These are phyloP conservation scores for Pinus tabuliformis DNA, from an alignment of 75 land plant species.

Conservation along the genomic window DNA sequence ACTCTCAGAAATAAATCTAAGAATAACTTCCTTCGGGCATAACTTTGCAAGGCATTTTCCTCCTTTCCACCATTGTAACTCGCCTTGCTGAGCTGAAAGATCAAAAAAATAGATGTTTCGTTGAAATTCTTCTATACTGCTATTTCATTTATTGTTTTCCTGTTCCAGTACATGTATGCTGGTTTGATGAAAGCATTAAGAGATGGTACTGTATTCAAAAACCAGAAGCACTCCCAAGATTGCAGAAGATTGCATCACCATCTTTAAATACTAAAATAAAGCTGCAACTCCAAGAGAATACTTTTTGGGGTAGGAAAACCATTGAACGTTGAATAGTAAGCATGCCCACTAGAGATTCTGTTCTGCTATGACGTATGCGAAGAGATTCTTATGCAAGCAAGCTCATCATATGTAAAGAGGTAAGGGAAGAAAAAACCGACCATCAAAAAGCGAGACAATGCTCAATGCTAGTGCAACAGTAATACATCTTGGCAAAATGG, in stretches of 20 bases:
- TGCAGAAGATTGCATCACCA: not conserved
- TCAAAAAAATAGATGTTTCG: not conserved
- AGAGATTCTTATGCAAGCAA: not conserved
- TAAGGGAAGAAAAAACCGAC: conserved; percentile 27
- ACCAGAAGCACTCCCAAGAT: not conserved
- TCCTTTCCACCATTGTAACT: too few relatives aligned
- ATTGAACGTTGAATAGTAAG: not conserved
- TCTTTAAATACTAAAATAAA: not conserved
- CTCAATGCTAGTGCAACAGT: conserved; percentile 97
- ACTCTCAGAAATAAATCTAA: too few relatives aligned
- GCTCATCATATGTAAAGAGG: not conserved
- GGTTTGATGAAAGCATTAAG: not conserved
- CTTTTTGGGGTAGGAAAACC: not conserved
- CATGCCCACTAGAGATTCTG: too few relatives aligned
- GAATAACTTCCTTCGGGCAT: too few relatives aligned
- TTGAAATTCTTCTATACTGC: not conserved
- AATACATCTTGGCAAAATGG: conserved; percentile 92
- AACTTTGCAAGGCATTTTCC: too few relatives aligned
- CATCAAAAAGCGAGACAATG: conserved; percentile 89
- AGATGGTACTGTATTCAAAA: not conserved
- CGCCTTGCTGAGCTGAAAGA: not conserved
- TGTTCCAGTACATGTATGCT: not conserved
- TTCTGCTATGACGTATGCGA: not conserved
- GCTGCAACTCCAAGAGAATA: too few relatives aligned
- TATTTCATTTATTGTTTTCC: not conserved